These are phyloP conservation scores for Phaeolepiota aurea DNA, from an alignment of 768 basidiomycete species.

Conservation along the genomic window DNA sequence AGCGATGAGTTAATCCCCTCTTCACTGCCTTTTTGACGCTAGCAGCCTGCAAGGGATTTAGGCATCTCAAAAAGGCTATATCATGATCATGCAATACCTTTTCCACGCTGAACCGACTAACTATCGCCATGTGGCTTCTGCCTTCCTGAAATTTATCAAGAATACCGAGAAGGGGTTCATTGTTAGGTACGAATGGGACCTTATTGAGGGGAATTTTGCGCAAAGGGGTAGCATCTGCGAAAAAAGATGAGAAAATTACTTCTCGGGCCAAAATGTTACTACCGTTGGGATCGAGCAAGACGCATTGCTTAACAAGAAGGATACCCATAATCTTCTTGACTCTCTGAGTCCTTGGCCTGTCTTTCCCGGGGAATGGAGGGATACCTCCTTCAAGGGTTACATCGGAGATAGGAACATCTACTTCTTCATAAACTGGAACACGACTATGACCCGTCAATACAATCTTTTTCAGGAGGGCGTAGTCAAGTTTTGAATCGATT, in stretches of 20 bases:
- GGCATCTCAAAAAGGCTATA: background rate
- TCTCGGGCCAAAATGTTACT: conserved; percentile 1
- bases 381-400: conserved; percentile 9
- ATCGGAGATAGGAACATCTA: conserved; percentile 48
- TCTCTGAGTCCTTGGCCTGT: conserved; percentile 30
- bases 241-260: background rate
- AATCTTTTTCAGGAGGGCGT: conserved; percentile 67
- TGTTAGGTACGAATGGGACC: conserved; percentile 79
- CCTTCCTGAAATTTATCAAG: conserved; percentile 88
- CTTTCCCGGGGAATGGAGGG: conserved; percentile 2
- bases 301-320: conserved; percentile 83
- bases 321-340: conserved; percentile 83
- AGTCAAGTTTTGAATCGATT: conserved; percentile 78
- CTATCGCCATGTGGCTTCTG: conserved; percentile 87
- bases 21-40: conserved; percentile 82
- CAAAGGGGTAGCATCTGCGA: conserved; percentile 69
- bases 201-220: conserved; percentile 81
- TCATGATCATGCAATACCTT: conserved; percentile 25
- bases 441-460: conserved; percentile 77
- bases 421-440: conserved; percentile 75
- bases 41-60: conserved; percentile 35
- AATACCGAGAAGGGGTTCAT: conserved; percentile 78
- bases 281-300: conserved; percentile 82
- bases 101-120: conserved; percentile 65
- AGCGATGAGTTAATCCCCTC: conserved; percentile 67